Percentiles rank a stretch among this genome's conserved stretches.
Conservation (phyloP, 768 basidiomycete genomes). For the Termitomyces sp. region DNA sequence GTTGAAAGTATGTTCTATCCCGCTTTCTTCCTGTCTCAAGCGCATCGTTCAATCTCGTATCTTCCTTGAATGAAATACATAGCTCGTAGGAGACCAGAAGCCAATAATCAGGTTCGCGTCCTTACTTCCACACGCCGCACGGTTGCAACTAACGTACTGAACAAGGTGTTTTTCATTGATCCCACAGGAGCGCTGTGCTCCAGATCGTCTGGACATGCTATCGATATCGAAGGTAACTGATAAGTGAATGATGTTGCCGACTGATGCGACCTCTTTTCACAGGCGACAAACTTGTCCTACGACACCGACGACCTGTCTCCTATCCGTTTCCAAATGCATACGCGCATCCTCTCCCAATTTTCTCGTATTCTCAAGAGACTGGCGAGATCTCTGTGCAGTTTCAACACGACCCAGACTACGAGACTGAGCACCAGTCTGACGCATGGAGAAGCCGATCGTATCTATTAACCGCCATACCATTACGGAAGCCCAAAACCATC, state of each 20-base stretch:
- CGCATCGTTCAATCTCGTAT: not conserved
- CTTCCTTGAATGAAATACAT: not conserved
- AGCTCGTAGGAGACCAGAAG: conserved; percentile 66
- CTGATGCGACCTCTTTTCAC: conserved; percentile 1
- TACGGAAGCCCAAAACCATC: conserved; percentile 63
- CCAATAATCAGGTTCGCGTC: conserved; percentile 66
- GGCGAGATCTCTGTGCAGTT: conserved; percentile 63
- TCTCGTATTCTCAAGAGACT: conserved; percentile 51
- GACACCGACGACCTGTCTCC: conserved; percentile 74
- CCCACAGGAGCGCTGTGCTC: conserved; percentile 74
- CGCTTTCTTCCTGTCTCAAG: not conserved
- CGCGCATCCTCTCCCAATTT: conserved; percentile 73
- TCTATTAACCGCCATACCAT: conserved; percentile 62
- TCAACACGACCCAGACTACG: conserved; percentile 60
- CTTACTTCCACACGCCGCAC: not conserved
- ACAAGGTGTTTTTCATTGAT: conserved; percentile 82
- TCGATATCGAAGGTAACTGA: conserved; percentile 68
- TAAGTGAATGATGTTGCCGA: not conserved
- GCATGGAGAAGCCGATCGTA: conserved; percentile 61
- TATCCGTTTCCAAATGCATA: conserved; percentile 76
- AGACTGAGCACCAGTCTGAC: conserved; percentile 32
- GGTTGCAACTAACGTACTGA: not conserved
- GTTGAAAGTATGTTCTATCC: conserved; percentile 63
- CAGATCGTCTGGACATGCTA: conserved; percentile 73
- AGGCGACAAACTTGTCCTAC: conserved; percentile 68